Evolutionary conservation across 176 grass and related monocot species (phyloP).

Genomic region (bread wheat (Triticum aestivum)): IWGSC_CS_RefSeq_v2.1 NC_057812.1:44708486-44708985

Average conservation of each 20-base stretch:
- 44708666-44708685: background rate
- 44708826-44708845: slow-evolving; percentile 4
- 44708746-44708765: slow-evolving; percentile 8
- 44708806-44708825: background rate
- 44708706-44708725: slow-evolving; percentile 29
- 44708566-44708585: background rate
- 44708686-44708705: background rate
- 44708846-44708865: background rate
- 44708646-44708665: background rate
- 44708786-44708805: background rate
- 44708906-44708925: background rate
- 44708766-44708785: background rate
- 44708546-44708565: background rate
- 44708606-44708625: background rate
- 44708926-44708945: background rate
- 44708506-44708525: no score
- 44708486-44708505: no score
- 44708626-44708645: background rate
- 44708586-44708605: background rate
- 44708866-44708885: background rate
- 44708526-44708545: background rate
- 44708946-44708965: background rate
- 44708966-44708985: background rate
- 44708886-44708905: background rate
- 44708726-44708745: slow-evolving; percentile 14